Base-by-base conservation (phyloP, 164 flowering plant genomes). In the Cinnamomum chago region DNA sequence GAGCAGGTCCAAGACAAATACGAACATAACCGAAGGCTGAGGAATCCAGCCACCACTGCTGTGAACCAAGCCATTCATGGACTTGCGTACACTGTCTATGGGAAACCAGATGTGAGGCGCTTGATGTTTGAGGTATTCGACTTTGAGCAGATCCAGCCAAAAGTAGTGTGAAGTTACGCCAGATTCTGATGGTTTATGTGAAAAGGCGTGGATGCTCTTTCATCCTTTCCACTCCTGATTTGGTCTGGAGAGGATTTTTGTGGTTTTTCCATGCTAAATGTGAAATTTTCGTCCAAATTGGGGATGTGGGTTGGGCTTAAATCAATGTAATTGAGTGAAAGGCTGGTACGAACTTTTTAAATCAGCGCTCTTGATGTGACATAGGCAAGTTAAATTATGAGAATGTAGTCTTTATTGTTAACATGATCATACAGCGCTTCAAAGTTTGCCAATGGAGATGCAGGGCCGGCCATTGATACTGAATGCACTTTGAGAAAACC, bases 41-140 rank as follows among this genome's bases (percentile, higher is more conserved):
- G 99, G 75, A 95, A 96, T 75, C 99, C 98, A 15, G 90, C 96
- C 50, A 93, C 98, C 9, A 91, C 92, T 23, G 86, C 98, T 5
- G 96, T 93, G 79, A 89, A 91, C 64, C 99, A 96, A 82, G 98
- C 99, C 76, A 78, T 96, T 60, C 98, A 92, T 73, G 99, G 98
- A 40, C 92, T 96, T 51, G 80, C 97, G 0, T 93, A 96, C 74
- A 75, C 88, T 24, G 87, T 95, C 0, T 93, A 95, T 73, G 99
- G 99, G 65, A 93, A 95, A 81, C 94, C 93, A 25, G 99, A 95
- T 25, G 97, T 93, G 23, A 83, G 99, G 80, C 93, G 97, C 68
- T 87, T 95, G 69, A 93, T 95, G 99, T 95, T 95, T 77, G 99
- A 95, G 82, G 94, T 95, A 68, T 95, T 95, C 33, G 99, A 95